Conservation (phyloP, 1,139 yeast species). For the Pichia norvegensis region DNA sequence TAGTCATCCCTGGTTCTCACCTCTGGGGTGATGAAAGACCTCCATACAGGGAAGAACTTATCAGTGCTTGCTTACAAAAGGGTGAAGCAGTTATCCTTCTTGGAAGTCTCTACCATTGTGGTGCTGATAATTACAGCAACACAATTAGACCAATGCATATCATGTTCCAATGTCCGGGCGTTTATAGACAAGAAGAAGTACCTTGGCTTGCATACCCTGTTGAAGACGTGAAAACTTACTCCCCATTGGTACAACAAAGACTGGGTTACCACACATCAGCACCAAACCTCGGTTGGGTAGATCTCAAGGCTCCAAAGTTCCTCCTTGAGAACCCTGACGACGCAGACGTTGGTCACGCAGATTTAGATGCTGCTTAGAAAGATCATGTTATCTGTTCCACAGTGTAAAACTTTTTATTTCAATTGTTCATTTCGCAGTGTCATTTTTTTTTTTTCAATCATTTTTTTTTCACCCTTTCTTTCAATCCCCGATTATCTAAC, state of each 20-base stretch:
- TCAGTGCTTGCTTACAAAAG: slow-evolving; percentile 13
- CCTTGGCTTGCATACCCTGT: slow-evolving; percentile 12
- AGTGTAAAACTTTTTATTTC: too few species aligned
- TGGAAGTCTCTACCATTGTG: slow-evolving; percentile 17
- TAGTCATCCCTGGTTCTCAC: slow-evolving; percentile 26
- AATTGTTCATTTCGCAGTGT: too few species aligned
- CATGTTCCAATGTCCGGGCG: slow-evolving; percentile 16
- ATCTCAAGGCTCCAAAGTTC: slow-evolving; percentile 13
- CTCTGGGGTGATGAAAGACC: slow-evolving; percentile 21
- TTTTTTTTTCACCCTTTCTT: too few species aligned
- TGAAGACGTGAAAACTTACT: slow-evolving; percentile 14
- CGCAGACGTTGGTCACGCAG: slow-evolving; percentile 11
- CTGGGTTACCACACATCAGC: slow-evolving; percentile 14
- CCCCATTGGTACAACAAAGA: slow-evolving; percentile 11
- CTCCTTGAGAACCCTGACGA: slow-evolving; percentile 4
- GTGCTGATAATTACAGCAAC: slow-evolving; percentile 12
- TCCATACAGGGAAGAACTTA: slow-evolving; percentile 13
- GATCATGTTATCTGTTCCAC: too few species aligned
- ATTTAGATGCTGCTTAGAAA: slow-evolving; percentile 14
- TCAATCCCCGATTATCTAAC: too few species aligned
- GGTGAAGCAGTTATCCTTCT: slow-evolving; percentile 16
- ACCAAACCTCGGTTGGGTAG: slow-evolving; percentile 18
- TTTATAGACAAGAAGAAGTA: slow-evolving; percentile 15
- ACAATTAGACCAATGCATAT: slow-evolving; percentile 15
- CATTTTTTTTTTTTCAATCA: too few species aligned